Evolutionary conservation across 306 rosid species (phyloP).

Genomic region (Prinsepia uniflora): DNA sequence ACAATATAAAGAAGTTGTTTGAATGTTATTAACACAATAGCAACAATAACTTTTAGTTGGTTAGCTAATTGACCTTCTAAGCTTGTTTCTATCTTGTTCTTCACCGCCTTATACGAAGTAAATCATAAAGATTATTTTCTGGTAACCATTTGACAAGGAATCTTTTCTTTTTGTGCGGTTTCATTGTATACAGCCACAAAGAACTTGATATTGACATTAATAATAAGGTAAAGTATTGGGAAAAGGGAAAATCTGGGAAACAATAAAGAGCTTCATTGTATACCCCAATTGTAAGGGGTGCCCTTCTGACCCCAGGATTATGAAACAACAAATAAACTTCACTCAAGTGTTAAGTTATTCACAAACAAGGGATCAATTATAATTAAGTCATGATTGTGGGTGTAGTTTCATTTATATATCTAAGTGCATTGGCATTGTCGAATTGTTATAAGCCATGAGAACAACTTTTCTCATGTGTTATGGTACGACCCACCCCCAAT

Average conservation of each 20-base stretch:
- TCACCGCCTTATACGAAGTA: slow-evolving; percentile 1
- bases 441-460: too few relatives aligned
- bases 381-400: too few relatives aligned
- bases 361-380: too few relatives aligned
- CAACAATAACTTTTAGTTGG: neutral
- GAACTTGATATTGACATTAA: neutral
- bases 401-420: too few relatives aligned
- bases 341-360: too few relatives aligned
- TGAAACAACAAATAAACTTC: too few relatives aligned
- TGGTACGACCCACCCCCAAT: too few relatives aligned
- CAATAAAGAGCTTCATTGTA: too few relatives aligned
- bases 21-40: neutral
- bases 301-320: too few relatives aligned
- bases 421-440: too few relatives aligned
- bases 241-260: neutral
- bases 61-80: neutral
- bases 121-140: neutral
- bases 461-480: too few relatives aligned
- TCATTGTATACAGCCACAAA: neutral
- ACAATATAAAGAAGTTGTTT: neutral
- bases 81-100: neutral
- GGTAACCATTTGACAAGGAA: neutral
- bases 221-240: neutral
- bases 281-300: too few relatives aligned
- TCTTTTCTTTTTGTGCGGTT: neutral